Evolutionary conservation across 2,329 filamentous ascomycete species (phyloP).

Genomic region (Colletotrichum sp.): DNA sequence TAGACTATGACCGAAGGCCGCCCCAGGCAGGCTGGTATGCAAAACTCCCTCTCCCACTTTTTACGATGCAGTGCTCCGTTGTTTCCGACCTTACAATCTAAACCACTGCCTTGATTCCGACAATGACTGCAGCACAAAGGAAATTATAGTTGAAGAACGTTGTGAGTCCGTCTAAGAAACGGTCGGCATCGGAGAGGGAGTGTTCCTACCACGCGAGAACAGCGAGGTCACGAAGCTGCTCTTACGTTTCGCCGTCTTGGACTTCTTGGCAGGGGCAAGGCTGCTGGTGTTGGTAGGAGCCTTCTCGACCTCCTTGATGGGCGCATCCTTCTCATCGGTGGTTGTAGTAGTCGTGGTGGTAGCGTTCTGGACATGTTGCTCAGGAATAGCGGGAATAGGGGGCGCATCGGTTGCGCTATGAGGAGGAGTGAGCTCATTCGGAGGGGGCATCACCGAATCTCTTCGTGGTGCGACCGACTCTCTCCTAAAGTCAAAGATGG

Average conservation of each 20-base stretch:
- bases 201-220: conserved; percentile 8
- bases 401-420: conserved; percentile 17
- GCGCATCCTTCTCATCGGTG: background rate
- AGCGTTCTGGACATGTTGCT: background rate
- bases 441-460: background rate
- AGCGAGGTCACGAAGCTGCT: conserved; percentile 13
- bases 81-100: background rate
- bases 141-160: background rate
- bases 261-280: background rate
- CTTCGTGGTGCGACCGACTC: background rate
- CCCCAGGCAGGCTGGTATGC: background rate
- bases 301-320: conserved; percentile 11
- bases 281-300: background rate
- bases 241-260: conserved; percentile 12
- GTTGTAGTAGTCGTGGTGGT: background rate
- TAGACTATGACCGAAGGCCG: background rate
- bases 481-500: conserved; percentile 16
- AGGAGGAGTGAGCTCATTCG: conserved; percentile 13
- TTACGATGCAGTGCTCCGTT: background rate
- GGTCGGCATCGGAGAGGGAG: background rate
- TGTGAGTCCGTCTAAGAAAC: background rate
- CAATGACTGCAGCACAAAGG: conserved; percentile 1
- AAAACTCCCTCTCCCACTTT: conserved; percentile 4
- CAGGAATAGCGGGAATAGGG: conserved; percentile 7
- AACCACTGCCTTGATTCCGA: background rate